Percentiles rank a stretch among this genome's conserved stretches.
phyloP scores from a whole-genome alignment of 805 yeast genomes.

The Starmera dryadoides region DNA sequence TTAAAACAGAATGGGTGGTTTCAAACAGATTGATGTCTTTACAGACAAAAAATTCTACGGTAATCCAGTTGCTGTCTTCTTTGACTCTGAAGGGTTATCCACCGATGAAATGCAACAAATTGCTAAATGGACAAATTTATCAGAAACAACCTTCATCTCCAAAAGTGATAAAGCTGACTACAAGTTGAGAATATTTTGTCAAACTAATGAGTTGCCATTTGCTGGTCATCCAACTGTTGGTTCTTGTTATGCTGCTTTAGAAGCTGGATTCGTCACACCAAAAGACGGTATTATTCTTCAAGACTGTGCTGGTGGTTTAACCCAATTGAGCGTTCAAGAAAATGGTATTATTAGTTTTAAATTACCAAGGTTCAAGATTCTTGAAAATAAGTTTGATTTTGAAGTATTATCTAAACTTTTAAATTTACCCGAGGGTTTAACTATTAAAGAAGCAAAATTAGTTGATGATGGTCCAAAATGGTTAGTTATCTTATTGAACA shows the following conservation, averaged over 20 bases:
- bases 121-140: conserved; percentile 54
- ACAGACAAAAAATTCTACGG: conserved; percentile 28
- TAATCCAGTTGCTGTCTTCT: conserved; percentile 46
- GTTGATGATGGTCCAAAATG: conserved; percentile 41
- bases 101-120: conserved; percentile 36
- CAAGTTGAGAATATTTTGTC: conserved; percentile 42
- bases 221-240: conserved; percentile 65
- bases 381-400: conserved; percentile 7
- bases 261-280: conserved; percentile 25
- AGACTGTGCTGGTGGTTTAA: conserved; percentile 39
- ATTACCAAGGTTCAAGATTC: conserved; percentile 11
- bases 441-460: conserved; percentile 18
- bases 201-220: conserved; percentile 42
- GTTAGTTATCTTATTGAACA: conserved; percentile 29
- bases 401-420: conserved; percentile 9
- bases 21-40: conserved; percentile 30
- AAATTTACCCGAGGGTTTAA: conserved; percentile 3
- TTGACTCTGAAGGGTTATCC: conserved; percentile 31
- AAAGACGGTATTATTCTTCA: conserved; percentile 26
- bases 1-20: no score
- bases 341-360: conserved; percentile 22
- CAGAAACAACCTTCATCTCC: conserved; percentile 48
- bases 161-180: conserved; percentile 37
- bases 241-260: conserved; percentile 37
- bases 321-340: conserved; percentile 23